Evolutionary conservation across 805 yeast genomes (phyloP), one percentile per base, ranked within the genome.

Genomic region (Danielozyma ontarioensis): DNA sequence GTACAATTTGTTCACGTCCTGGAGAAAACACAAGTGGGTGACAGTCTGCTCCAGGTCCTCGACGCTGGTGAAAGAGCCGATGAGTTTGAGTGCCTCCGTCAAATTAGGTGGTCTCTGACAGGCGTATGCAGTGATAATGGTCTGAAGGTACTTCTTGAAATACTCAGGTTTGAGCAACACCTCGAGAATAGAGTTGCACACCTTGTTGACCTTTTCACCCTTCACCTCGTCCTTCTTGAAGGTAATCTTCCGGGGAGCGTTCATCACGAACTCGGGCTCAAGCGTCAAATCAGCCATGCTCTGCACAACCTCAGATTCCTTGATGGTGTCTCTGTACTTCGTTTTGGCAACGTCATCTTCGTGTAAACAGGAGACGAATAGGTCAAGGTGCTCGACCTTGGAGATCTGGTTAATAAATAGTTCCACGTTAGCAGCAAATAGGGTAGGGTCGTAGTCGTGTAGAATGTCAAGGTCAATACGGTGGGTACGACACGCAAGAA

Each of bases 101-200:
- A 88, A 68, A 46, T 83, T 84, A 12, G 97, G 88, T 2, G 98
- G 98, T 26, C 72, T 77, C 62, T 85, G 84, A 56, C 95, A 86
- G 0, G 96, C 96, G 52, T 82, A 85, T 0, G 96, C 95, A 3
- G 98, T 90, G 36, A 93, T 72, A 14, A 83, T 76, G 1, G 93
- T 74, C 55, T 86, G 94, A 35, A 83, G 55, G 48, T 83, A 85
- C 42, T 70, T 73, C 17, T 65, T 54, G 40, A 68, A 72, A 50
- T 75, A 76, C 27, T 66, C 62, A 4, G 79, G 72, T 26, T 60
- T 60, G 22, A 68, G 51, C 25, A 88, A 61, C 2, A 82, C 78
- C 0, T 65, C 53, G 13, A 88, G 59, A 24, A 90, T 55, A 5
- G 80, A 80, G 28, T 79, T 78, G 60, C 97, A 88, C 19, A 93